Percentiles rank a stretch among this genome's conserved stretches.
Evolutionary conservation across 257 asterid species (phyloP).

Genomic region (Solanum sejunctum): DNA sequence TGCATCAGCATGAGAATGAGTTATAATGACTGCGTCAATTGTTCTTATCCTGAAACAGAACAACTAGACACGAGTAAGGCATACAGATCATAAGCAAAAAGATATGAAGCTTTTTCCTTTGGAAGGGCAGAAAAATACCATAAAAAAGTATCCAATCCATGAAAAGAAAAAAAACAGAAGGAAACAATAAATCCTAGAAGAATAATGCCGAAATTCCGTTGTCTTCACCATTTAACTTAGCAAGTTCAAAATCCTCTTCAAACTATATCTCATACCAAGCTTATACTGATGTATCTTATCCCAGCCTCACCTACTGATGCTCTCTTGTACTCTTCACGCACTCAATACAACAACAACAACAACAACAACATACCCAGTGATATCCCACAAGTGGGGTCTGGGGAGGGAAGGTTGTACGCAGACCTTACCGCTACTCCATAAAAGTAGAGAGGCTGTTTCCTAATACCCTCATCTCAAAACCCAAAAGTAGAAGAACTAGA

Average conservation of each 20-base stretch:
- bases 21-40: constrained; percentile 89
- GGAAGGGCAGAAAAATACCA: not conserved
- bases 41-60: constrained; percentile 88
- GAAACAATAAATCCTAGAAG: not conserved
- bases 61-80: constrained; percentile 35
- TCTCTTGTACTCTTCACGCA: not conserved
- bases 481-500: too few relatives aligned
- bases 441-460: too few relatives aligned
- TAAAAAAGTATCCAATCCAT: not conserved
- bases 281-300: not conserved
- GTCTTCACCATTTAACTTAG: not conserved
- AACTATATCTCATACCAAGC: not conserved
- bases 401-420: too few relatives aligned
- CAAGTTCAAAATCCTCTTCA: not conserved
- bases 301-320: not conserved
- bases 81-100: not conserved
- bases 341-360: too few relatives aligned
- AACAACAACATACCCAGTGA: too few relatives aligned
- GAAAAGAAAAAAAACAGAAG: not conserved
- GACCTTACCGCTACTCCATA: too few relatives aligned
- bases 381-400: too few relatives aligned
- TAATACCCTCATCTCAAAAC: too few relatives aligned
- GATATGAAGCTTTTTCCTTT: not conserved
- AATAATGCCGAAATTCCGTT: not conserved
- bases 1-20: constrained; percentile 99